Conservation (phyloP, 2,329 filamentous ascomycete species). For the Penicillium sp. region DNA sequence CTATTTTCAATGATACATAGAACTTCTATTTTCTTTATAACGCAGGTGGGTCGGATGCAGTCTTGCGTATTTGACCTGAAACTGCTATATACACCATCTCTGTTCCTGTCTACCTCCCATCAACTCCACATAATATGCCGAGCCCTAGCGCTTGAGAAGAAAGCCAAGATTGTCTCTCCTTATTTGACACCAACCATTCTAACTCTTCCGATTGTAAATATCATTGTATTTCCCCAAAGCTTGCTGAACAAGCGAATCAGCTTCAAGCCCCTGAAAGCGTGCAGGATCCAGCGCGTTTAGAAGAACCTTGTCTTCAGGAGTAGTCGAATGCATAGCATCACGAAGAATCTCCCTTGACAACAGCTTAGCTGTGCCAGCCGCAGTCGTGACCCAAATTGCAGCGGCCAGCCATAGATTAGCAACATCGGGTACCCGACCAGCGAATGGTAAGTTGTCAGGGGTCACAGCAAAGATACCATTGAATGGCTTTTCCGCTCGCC, state of each 20-base stretch:
- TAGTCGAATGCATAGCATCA: background rate
- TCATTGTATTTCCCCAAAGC: background rate
- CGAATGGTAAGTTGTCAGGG: background rate
- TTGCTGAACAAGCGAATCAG: background rate
- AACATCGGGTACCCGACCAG: background rate
- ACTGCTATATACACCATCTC: too few species aligned
- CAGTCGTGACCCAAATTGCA: background rate
- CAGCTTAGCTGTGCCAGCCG: background rate
- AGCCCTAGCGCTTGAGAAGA: too few species aligned
- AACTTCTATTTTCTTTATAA: too few species aligned
- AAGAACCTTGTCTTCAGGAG: background rate
- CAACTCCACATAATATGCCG: too few species aligned
- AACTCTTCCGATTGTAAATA: background rate
- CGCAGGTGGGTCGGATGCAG: too few species aligned
- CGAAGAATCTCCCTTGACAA: background rate
- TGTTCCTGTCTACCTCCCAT: too few species aligned
- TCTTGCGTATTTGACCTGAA: background rate
- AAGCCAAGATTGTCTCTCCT: too few species aligned
- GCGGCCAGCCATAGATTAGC: background rate
- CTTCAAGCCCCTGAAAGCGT: background rate
- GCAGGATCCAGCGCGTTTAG: background rate
- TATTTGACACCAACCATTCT: too few species aligned
- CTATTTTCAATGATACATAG: too few species aligned
- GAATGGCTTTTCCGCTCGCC: background rate
- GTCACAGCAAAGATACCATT: background rate